These are phyloP conservation scores for Blastobotrys peoriensis DNA, from an alignment of 805 yeast genomes.

Conservation along the genomic window DNA sequence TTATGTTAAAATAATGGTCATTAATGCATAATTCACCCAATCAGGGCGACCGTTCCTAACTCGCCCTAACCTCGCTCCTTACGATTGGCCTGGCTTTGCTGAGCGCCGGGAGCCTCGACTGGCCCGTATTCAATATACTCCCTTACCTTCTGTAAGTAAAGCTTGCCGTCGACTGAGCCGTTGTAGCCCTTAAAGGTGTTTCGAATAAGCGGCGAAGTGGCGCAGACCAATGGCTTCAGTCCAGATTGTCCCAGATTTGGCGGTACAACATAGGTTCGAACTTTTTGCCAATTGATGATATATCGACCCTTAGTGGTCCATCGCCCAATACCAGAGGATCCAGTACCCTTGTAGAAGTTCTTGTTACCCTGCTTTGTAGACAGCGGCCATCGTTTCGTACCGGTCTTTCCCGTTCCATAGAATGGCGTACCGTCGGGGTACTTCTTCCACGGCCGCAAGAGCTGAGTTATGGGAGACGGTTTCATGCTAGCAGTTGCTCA, in stretches of 20 bases:
- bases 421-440: slow-evolving; percentile 76
- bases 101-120: slow-evolving; percentile 24
- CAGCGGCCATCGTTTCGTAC: slow-evolving; percentile 72
- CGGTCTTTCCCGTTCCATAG: slow-evolving; percentile 72
- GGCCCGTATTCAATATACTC: slow-evolving; percentile 74
- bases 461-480: slow-evolving; percentile 34
- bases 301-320: slow-evolving; percentile 71
- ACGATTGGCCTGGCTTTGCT: slow-evolving; percentile 17
- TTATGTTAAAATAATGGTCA: too few relatives aligned
- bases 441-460: slow-evolving; percentile 86
- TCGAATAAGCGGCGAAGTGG: slow-evolving; percentile 60
- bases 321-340: slow-evolving; percentile 88
- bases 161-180: slow-evolving; percentile 68
- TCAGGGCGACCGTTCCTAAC: too few relatives aligned
- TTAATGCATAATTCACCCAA: too few relatives aligned
- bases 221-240: slow-evolving; percentile 73
- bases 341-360: slow-evolving; percentile 91
- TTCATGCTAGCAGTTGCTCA: too few relatives aligned
- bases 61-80: slow-evolving; percentile 20
- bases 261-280: slow-evolving; percentile 87
- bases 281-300: slow-evolving; percentile 74
- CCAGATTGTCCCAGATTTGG: slow-evolving; percentile 29
- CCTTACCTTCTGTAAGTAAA: slow-evolving; percentile 64
- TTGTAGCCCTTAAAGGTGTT: slow-evolving; percentile 69
- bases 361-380: slow-evolving; percentile 94